Evolutionary conservation across 306 rosid species (phyloP), one percentile per base, ranked within the genome.

Genomic region (Rubus idaeus): DNA sequence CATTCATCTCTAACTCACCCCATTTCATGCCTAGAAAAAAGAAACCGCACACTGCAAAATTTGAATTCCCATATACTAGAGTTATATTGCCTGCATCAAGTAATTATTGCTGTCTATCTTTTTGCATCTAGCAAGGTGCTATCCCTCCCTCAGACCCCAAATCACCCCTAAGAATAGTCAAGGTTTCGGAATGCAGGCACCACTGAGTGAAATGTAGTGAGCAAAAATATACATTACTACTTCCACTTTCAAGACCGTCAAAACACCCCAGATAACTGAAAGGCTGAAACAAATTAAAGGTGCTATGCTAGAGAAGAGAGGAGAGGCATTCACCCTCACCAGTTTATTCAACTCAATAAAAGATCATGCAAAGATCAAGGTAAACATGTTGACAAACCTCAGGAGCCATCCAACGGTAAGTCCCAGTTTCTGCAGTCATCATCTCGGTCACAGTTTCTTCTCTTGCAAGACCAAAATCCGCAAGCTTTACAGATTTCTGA

Each of bases 391-490:
- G 45, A 71, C 82, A 81, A 83, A 91, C 98, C 97, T 93, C 97
- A 14, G 98, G 98, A 77, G 98, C 98, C 98, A 93, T 93, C 98
- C 98, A 93, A 10, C 98, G 95, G 83, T 93, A 93, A 47, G 98
- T 93, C 80, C 98, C 98, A 26, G 97, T 93, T 87, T 93, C 98
- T 67, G 97, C 98, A 17, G 98, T 93, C 98, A 93, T 93, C 98
- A 93, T 93, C 88, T 93, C 98, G 10, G 98, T 93, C 78, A 93
- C 98, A 10, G 95, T 70, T 91, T 93, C 98, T 79, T 93, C 98
- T 87, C 98, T 93, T 56, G 98, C 98, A 71, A 93, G 98, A 72
- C 98, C 98, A 80, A 93, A 93, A 84, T 93, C 98, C 68, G 98
- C 97, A 58, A 93, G 98, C 89, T 91, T 93, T 71, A 91, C 90